These are phyloP conservation scores for Boletus coccyginus DNA, from an alignment of 768 basidiomycete genomes.

Conservation along the genomic window DNA sequence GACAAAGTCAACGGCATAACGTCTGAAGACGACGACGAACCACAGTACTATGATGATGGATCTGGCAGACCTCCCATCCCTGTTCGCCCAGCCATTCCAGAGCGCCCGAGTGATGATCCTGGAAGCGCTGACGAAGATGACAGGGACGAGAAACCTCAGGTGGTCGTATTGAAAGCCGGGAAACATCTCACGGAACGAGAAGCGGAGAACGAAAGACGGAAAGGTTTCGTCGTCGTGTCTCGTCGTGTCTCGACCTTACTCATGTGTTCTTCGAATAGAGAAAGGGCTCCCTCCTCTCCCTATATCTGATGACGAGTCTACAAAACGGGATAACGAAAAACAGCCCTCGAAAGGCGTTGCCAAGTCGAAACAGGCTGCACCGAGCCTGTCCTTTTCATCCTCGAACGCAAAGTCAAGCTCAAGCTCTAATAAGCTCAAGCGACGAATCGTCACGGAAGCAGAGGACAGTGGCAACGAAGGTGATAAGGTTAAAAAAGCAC, in stretches of 20 bases:
- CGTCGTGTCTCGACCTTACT: neutral
- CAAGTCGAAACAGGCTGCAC: conserved; percentile 20
- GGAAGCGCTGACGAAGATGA: conserved; percentile 73
- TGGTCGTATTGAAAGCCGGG: conserved; percentile 85
- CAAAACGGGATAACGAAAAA: conserved; percentile 30
- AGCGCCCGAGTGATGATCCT: conserved; percentile 62
- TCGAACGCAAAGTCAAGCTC: conserved; percentile 23
- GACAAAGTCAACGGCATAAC: conserved; percentile 55
- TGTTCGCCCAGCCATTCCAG: conserved; percentile 65
- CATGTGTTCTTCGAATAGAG: conserved; percentile 37
- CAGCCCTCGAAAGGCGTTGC: conserved; percentile 15
- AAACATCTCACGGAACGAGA: conserved; percentile 82
- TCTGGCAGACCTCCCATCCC: conserved; percentile 75
- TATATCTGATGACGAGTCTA: conserved; percentile 30
- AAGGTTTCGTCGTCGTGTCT: conserved; percentile 45
- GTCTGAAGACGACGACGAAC: conserved; percentile 48
- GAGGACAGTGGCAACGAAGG: conserved; percentile 28
- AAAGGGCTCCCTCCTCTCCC: conserved; percentile 59
- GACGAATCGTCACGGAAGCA: conserved; percentile 36
- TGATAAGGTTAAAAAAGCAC: conserved; percentile 22
- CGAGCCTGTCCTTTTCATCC: conserved; percentile 41
- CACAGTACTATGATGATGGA: conserved; percentile 60
- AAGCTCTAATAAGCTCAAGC: conserved; percentile 30
- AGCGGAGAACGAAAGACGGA: conserved; percentile 72
- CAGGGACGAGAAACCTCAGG: conserved; percentile 80